These are phyloP conservation scores for Candida ascalaphidarum DNA, from an alignment of 805 yeast species.

Conservation along the genomic window DNA sequence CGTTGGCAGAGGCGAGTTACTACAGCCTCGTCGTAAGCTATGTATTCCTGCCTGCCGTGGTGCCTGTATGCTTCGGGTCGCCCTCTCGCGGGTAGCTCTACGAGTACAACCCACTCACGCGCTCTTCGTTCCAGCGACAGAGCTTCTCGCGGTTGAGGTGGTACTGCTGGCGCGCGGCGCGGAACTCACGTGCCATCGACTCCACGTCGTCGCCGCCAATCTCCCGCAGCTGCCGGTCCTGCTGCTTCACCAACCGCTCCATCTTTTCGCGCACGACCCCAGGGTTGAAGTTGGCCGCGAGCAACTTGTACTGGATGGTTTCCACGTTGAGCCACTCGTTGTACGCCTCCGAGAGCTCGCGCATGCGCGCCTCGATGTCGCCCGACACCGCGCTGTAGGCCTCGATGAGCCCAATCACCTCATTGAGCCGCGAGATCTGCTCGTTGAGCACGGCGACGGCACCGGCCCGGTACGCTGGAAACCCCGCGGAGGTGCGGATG, in stretches of 20 bases:
- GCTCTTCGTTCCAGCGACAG: slow-evolving; percentile 35
- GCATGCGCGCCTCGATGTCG: slow-evolving; percentile 15
- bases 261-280: slow-evolving; percentile 21
- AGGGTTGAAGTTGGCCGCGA: slow-evolving; percentile 27
- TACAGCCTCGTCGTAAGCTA: no score
- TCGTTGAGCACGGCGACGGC: slow-evolving; percentile 7
- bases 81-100: no score
- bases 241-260: slow-evolving; percentile 12
- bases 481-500: slow-evolving; percentile 14
- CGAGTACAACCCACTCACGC: slow-evolving; percentile 29
- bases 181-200: slow-evolving; percentile 11
- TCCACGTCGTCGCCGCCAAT: slow-evolving; percentile 9
- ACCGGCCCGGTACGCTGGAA: slow-evolving; percentile 6
- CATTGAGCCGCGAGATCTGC: slow-evolving; percentile 12
- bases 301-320: slow-evolving; percentile 28
- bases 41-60: no score
- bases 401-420: slow-evolving; percentile 9
- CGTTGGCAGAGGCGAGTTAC: no score
- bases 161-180: slow-evolving; percentile 16
- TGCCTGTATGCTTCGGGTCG: no score
- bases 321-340: slow-evolving; percentile 26
- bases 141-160: slow-evolving; percentile 29
- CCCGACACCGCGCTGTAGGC: slow-evolving; percentile 12
- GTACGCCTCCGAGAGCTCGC: slow-evolving; percentile 15
- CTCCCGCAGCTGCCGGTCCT: slow-evolving; percentile 12